Evolutionary conservation across 768 basidiomycete species (phyloP).

Genomic region (Macrolepiota dolichaula): DNA sequence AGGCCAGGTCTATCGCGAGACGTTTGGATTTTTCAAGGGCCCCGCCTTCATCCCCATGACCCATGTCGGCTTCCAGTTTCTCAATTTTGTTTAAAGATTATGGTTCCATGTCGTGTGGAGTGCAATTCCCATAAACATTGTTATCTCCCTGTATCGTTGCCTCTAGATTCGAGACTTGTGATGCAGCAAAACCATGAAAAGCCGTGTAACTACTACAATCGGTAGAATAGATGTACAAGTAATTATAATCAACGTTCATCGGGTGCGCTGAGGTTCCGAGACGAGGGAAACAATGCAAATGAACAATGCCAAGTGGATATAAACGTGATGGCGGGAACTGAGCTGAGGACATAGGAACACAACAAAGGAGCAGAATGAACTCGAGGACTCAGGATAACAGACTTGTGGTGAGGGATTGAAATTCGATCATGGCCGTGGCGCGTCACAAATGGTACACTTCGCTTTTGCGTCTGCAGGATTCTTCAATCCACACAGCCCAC

Average conservation of each 20-base stretch:
- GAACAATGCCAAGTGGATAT: slow-evolving; percentile 2
- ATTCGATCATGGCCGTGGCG: neutral
- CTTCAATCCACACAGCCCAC: slow-evolving; percentile 35
- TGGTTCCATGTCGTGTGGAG: neutral
- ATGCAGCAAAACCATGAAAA: neutral
- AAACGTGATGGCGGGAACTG: neutral
- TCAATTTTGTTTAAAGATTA: neutral
- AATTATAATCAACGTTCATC: slow-evolving; percentile 9
- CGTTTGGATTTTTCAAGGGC: slow-evolving; percentile 68
- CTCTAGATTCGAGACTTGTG: neutral
- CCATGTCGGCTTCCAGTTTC: neutral
- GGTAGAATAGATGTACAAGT: slow-evolving; percentile 11
- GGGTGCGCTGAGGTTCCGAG: neutral
- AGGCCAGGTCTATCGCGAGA: slow-evolving; percentile 60
- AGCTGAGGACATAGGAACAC: neutral
- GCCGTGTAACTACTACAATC: slow-evolving; percentile 5
- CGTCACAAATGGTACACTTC: slow-evolving; percentile 47
- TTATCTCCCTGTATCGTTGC: neutral
- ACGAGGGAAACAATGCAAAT: neutral
- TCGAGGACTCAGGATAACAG: neutral
- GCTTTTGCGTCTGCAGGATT: slow-evolving; percentile 35
- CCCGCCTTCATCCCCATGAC: slow-evolving; percentile 30
- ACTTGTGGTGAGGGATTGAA: neutral
- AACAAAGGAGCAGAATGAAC: neutral
- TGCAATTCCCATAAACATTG: neutral